Conservation (phyloP, 768 basidiomycete species). For the Pleurotus cornucopiae region DNA sequence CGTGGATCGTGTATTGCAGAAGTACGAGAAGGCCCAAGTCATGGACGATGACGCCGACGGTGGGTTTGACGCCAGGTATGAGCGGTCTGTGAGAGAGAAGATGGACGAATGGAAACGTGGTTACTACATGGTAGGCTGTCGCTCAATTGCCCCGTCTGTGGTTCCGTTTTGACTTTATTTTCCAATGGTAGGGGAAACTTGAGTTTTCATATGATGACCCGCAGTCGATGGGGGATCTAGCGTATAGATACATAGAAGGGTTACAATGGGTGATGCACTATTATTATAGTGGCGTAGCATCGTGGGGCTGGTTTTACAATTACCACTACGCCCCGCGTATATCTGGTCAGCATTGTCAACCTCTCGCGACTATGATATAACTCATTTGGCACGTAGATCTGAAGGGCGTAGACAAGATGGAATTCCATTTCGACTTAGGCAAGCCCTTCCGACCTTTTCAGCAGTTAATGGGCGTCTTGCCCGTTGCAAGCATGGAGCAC, state of each 20-base stretch:
- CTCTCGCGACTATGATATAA: constrained; percentile 1
- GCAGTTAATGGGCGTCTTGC: constrained; percentile 97
- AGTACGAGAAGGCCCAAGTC: constrained; percentile 85
- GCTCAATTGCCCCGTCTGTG: not conserved
- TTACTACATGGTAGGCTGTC: constrained; percentile 74
- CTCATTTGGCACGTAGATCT: constrained; percentile 27
- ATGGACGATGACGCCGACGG: constrained; percentile 66
- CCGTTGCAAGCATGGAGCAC: constrained; percentile 83
- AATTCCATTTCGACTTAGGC: constrained; percentile 85
- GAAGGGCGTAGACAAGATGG: constrained; percentile 74
- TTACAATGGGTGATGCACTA: constrained; percentile 99
- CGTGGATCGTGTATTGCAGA: constrained; percentile 76
- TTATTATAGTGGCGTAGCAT: constrained; percentile 95
- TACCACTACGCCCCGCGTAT: constrained; percentile 98
- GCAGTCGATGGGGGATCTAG: constrained; percentile 63
- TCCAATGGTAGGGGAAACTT: constrained; percentile 66
- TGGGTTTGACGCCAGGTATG: constrained; percentile 77
- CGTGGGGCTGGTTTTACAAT: constrained; percentile 99
- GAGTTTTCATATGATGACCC: constrained; percentile 73
- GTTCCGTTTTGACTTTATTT: not conserved
- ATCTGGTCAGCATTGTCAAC: constrained; percentile 56
- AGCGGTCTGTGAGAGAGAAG: constrained; percentile 69
- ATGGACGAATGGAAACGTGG: constrained; percentile 90
- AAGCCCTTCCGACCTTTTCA: constrained; percentile 90
- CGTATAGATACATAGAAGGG: constrained; percentile 85